phyloP scores from a whole-genome alignment of 2,329 filamentous ascomycete species.

The Nigrograna mackinnonii region DNA sequence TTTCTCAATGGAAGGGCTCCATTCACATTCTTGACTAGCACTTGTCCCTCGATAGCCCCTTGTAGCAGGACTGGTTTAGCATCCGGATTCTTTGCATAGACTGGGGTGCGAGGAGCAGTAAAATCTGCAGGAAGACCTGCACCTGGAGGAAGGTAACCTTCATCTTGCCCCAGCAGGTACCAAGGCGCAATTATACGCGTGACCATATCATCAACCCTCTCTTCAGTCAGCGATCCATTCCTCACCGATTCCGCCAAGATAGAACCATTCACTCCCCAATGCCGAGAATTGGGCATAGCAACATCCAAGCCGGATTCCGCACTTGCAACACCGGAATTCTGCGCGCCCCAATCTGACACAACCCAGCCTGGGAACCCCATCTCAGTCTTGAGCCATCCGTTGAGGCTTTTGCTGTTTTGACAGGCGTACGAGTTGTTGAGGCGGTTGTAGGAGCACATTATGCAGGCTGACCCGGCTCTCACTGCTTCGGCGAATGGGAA shows the following conservation, averaged over 20 bases:
- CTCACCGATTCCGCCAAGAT: background rate
- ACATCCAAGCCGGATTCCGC: constrained; percentile 56
- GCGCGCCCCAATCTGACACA: constrained; percentile 49
- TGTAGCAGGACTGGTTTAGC: constrained; percentile 55
- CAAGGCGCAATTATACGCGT: constrained; percentile 53
- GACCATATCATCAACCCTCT: constrained; percentile 65
- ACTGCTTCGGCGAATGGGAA: constrained; percentile 69
- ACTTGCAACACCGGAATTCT: constrained; percentile 47
- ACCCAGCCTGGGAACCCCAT: constrained; percentile 52
- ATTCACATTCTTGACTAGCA: constrained; percentile 65
- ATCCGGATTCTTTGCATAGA: constrained; percentile 59
- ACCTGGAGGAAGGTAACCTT: constrained; percentile 39
- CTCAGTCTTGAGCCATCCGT: constrained; percentile 56
- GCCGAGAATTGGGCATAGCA: constrained; percentile 39
- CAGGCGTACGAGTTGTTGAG: constrained; percentile 36
- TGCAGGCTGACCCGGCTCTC: constrained; percentile 57
- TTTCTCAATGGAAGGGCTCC: constrained; percentile 57
- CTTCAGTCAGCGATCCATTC: constrained; percentile 62
- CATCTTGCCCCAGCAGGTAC: constrained; percentile 47
- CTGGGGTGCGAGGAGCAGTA: constrained; percentile 47
- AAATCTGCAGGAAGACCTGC: constrained; percentile 12
- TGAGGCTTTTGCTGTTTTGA: constrained; percentile 45
- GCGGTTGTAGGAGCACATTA: constrained; percentile 61
- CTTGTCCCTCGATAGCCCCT: constrained; percentile 60
- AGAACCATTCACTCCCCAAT: constrained; percentile 37